Evolutionary conservation across 148 eudicot genomes (phyloP).

Genomic region (Diospyros lotus): DNA sequence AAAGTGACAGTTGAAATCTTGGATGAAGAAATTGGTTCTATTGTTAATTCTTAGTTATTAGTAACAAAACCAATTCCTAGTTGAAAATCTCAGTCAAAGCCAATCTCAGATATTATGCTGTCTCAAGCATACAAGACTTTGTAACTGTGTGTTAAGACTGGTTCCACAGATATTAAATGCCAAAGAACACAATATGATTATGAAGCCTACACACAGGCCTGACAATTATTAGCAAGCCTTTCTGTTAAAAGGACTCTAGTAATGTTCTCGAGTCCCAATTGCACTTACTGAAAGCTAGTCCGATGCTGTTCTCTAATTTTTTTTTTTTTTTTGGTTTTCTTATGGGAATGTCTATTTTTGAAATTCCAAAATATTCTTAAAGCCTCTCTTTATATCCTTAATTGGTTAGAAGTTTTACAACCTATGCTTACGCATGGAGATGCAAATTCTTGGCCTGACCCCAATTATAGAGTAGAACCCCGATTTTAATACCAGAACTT

Average conservation of each 20-base stretch:
- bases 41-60: not conserved
- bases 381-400: too few species aligned
- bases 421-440: too few species aligned
- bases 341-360: too few species aligned
- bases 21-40: constrained; percentile 4
- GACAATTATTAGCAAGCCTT: not conserved
- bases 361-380: too few species aligned
- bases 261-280: not conserved
- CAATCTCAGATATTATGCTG: too few species aligned
- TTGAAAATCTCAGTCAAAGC: too few species aligned
- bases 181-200: not conserved
- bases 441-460: too few species aligned
- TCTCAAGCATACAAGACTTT: not conserved
- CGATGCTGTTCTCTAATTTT: too few species aligned
- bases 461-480: too few species aligned
- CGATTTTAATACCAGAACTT: not conserved
- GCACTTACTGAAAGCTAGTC: not conserved
- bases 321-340: too few species aligned
- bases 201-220: not conserved
- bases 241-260: not conserved
- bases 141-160: not conserved
- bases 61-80: too few species aligned
- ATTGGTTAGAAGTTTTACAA: too few species aligned
- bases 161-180: not conserved
- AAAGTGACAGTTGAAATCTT: not conserved